Evolutionary conservation across 2,329 filamentous ascomycete species (phyloP).

Genomic region (Talaromyces sp.): DNA sequence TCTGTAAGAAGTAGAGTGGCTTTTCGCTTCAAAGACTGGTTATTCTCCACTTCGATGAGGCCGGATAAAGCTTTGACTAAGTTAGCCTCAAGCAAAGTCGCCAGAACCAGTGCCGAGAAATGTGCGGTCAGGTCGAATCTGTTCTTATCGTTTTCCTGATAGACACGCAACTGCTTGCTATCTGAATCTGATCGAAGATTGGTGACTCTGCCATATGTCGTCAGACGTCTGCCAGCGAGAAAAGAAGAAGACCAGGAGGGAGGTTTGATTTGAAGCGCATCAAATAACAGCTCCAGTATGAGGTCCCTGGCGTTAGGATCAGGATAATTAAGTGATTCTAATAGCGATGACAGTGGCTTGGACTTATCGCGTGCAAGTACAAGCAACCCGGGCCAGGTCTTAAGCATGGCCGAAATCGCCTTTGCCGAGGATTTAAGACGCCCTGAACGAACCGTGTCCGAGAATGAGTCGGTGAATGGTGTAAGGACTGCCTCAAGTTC

Average conservation of each 20-base stretch:
- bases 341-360: constrained; percentile 75
- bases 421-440: constrained; percentile 81
- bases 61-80: constrained; percentile 57
- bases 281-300: constrained; percentile 82
- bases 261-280: constrained; percentile 82
- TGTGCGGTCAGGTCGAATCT: constrained; percentile 78
- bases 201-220: constrained; percentile 92
- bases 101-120: constrained; percentile 84
- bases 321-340: constrained; percentile 62
- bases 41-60: constrained; percentile 49
- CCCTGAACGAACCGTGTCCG: constrained; percentile 56
- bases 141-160: constrained; percentile 66
- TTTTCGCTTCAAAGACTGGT: constrained; percentile 69
- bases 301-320: constrained; percentile 63
- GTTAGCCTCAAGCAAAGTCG: constrained; percentile 78
- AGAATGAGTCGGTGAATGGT: constrained; percentile 79
- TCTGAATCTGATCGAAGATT: constrained; percentile 67
- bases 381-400: constrained; percentile 91
- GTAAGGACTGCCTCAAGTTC: constrained; percentile 88
- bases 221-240: constrained; percentile 83
- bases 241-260: constrained; percentile 95
- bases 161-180: constrained; percentile 48
- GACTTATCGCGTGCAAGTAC: constrained; percentile 85
- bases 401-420: constrained; percentile 86
- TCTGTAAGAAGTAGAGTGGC: constrained; percentile 88